A percentile compares a stretch with the other conserved stretches of the same genome.
phyloP scores from a whole-genome alignment of 164 flowering plant species.

The Dillenia turbinata region DNA sequence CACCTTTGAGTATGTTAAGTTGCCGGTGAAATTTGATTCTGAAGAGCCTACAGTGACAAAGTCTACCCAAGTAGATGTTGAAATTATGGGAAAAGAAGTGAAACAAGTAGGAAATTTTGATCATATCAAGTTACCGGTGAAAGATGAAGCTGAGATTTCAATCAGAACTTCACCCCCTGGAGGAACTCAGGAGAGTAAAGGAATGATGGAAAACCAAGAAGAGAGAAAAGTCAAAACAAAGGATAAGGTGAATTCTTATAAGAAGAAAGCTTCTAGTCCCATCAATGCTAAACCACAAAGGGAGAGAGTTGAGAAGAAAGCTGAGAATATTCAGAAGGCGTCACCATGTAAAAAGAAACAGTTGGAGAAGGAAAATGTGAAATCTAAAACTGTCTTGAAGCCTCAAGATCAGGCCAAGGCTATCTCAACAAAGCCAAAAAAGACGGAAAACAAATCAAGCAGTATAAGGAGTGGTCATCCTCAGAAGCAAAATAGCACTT shows the following conservation, averaged over 20 bases:
- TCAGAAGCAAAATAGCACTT: no score
- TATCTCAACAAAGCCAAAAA: conserved; percentile 21
- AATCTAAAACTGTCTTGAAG: conserved; percentile 13
- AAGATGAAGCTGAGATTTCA: conserved; percentile 1
- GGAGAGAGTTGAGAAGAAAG: conserved; percentile 25
- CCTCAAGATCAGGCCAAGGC: conserved; percentile 25
- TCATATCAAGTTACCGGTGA: conserved; percentile 4
- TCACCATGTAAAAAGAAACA: conserved; percentile 19
- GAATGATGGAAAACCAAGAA: conserved; percentile 9
- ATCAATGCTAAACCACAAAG: conserved; percentile 18
- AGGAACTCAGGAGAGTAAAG: conserved; percentile 10
- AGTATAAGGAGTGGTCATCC: conserved; percentile 7
- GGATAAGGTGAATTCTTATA: conserved; percentile 19
- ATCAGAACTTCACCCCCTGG: conserved; percentile 2
- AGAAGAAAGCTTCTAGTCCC: conserved; percentile 23
- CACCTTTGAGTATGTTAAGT: conserved; percentile 6
- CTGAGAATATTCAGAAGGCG: conserved; percentile 22
- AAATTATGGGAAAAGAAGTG: no score
- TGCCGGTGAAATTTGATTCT: conserved; percentile 5
- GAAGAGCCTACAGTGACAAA: conserved; percentile 13
- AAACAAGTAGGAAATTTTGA: conserved; percentile 8
- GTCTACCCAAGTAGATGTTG: background rate
- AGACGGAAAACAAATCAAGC: conserved; percentile 19
- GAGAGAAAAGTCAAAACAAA: conserved; percentile 15
- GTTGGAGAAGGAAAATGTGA: conserved; percentile 22